Percentiles rank a stretch among this genome's conserved stretches.
Conservation (phyloP, 495 filamentous ascomycete species). For the Tricharina praecox region DNA sequence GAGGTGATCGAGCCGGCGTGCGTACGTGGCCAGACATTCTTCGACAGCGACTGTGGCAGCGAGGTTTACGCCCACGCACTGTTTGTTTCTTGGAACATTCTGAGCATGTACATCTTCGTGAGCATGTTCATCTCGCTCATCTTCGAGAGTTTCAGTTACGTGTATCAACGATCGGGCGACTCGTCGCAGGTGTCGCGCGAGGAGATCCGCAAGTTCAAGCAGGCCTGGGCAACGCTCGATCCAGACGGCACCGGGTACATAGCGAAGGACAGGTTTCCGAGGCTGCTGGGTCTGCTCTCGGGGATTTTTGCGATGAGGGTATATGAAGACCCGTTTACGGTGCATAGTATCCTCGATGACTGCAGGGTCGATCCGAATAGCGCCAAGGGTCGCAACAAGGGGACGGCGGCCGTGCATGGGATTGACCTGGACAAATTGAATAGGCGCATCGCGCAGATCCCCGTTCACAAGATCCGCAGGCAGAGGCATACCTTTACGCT, state of each 20-base stretch:
- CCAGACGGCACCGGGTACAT: constrained; percentile 83
- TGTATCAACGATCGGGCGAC: constrained; percentile 86
- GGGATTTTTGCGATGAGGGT: constrained; percentile 97
- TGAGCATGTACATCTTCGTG: constrained; percentile 99
- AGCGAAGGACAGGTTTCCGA: constrained; percentile 76
- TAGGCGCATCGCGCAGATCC: constrained; percentile 54
- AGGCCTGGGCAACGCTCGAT: constrained; percentile 92
- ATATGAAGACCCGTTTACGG: constrained; percentile 76
- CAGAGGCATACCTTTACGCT: constrained; percentile 64
- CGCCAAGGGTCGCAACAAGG: constrained; percentile 24
- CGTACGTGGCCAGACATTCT: constrained; percentile 47
- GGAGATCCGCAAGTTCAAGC: constrained; percentile 91
- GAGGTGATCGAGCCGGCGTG: constrained; percentile 66
- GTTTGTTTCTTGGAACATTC: constrained; percentile 94
- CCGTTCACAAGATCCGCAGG: constrained; percentile 52
- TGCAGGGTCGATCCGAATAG: constrained; percentile 43
- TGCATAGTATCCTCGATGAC: constrained; percentile 65
- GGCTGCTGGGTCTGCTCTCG: constrained; percentile 72
- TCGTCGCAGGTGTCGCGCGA: constrained; percentile 72
- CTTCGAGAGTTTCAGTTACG: constrained; percentile 98
- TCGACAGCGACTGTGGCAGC: constrained; percentile 85
- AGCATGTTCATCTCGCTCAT: constrained; percentile 97
- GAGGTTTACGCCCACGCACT: constrained; percentile 66
- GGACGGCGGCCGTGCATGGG: constrained; percentile 45
- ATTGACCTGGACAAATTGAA: constrained; percentile 67